Percentiles rank a stretch among this genome's conserved stretches.
These are phyloP conservation scores for Pseudozyma hubeiensis DNA, from an alignment of 1,284 basidiomycete genomes.

Conservation along the genomic window DNA sequence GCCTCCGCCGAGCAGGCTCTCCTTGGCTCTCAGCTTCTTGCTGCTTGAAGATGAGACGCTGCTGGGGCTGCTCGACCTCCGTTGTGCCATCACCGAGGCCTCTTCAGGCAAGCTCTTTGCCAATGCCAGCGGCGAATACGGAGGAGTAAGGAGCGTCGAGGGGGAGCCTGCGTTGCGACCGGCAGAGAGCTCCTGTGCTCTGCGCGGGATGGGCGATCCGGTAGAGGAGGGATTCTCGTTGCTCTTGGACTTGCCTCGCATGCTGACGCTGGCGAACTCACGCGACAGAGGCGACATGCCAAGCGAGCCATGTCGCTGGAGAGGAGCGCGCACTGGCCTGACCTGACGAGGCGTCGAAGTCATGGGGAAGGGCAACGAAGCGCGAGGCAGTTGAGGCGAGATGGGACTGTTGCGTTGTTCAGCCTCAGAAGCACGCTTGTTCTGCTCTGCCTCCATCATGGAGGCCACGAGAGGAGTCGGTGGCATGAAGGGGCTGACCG, in stretches of 20 bases:
- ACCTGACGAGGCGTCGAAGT: constrained; percentile 26
- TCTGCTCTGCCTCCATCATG: constrained; percentile 50
- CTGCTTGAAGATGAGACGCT: constrained; percentile 41
- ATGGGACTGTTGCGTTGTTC: constrained; percentile 15
- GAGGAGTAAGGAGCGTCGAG: constrained; percentile 50
- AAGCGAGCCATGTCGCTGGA: constrained; percentile 50
- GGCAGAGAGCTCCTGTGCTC: constrained; percentile 29
- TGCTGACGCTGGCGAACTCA: constrained; percentile 55
- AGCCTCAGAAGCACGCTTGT: constrained; percentile 14
- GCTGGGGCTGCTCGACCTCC: constrained; percentile 44
- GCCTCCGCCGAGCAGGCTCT: constrained; percentile 45
- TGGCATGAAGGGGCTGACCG: constrained; percentile 61
- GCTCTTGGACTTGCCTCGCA: constrained; percentile 48
- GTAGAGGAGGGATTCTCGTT: constrained; percentile 35
- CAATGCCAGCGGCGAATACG: constrained; percentile 49
- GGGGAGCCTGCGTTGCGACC: constrained; percentile 31
- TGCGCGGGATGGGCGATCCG: constrained; percentile 38
- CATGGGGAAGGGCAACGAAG: constrained; percentile 25
- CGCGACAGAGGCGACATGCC: constrained; percentile 57
- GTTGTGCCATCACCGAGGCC: constrained; percentile 16
- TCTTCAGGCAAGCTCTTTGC: constrained; percentile 43
- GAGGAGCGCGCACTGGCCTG: constrained; percentile 28
- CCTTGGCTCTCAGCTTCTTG: constrained; percentile 45
- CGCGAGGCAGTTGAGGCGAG: constrained; percentile 20
- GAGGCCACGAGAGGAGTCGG: constrained; percentile 57